Percentiles rank a stretch among this genome's conserved stretches.
Conservation (phyloP, 495 filamentous ascomycete genomes). For the Trichocladium antarcticum region DNA sequence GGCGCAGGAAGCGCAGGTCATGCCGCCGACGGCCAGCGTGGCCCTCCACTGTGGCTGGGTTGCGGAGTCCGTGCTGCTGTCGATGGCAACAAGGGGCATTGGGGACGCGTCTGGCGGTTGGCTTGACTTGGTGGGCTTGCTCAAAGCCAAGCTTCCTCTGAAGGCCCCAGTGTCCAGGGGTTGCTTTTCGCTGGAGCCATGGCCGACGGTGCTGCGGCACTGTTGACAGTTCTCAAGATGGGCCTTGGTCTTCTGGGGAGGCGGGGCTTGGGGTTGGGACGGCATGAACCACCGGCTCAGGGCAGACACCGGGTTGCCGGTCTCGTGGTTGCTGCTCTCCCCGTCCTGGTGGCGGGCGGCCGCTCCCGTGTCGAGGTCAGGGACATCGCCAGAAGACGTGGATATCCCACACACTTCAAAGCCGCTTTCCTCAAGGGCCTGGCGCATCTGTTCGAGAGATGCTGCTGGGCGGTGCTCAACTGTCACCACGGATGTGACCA, state of each 20-base stretch:
- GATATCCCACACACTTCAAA: conserved; percentile 38
- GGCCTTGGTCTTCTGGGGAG: conserved; percentile 10
- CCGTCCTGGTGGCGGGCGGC: not conserved
- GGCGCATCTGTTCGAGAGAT: conserved; percentile 27
- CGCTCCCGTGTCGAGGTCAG: conserved; percentile 5
- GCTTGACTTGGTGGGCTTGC: not conserved
- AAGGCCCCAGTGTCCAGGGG: conserved; percentile 4
- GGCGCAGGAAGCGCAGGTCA: conserved; percentile 78
- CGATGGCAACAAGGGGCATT: conserved; percentile 20
- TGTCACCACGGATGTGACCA: conserved; percentile 46
- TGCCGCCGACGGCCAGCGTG: conserved; percentile 62
- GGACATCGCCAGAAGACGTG: conserved; percentile 25
- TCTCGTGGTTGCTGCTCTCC: conserved; percentile 9
- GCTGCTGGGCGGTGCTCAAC: conserved; percentile 26
- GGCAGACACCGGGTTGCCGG: conserved; percentile 1
- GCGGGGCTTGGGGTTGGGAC: not conserved
- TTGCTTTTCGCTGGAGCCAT: conserved; percentile 7
- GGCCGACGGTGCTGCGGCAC: conserved; percentile 15
- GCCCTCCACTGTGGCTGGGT: conserved; percentile 36
- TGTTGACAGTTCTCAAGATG: conserved; percentile 28
- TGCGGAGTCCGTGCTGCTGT: conserved; percentile 11
- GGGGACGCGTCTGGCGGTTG: conserved; percentile 8
- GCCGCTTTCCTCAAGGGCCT: conserved; percentile 34
- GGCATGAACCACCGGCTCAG: conserved; percentile 22
- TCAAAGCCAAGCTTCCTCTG: not conserved